Evolutionary conservation across 441 rosid genomes (phyloP), one percentile per base, ranked within the genome.

Genomic region (Pelargonium myrrhifolium): DNA sequence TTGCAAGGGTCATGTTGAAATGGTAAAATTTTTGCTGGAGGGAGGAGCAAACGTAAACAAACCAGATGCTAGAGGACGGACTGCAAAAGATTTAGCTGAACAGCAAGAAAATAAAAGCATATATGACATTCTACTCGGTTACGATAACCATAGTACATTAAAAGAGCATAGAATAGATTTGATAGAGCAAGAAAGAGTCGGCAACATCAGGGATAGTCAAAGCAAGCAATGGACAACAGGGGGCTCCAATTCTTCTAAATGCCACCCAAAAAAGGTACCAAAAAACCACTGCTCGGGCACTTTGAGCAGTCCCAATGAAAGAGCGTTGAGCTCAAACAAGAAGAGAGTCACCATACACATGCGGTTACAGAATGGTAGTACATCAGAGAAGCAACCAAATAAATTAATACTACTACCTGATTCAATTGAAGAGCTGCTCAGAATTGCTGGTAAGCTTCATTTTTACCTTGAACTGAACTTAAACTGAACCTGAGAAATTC

Each of bases 341-440:
- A 85, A 82, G 83, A 88, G 99, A 82, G 90, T 93, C 67, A 88
- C 95, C 4, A 88, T 93, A 71, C 89, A 89, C 81, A 80, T 83
- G 89, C 78, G 70, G 77, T 73, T 75, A 51, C 83, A 66, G 42
- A 74, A 9, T 43, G 75, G 76, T 68, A 74, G 75, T 64, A 73
- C 69, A 59, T 74, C 83, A 17, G 76, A 79, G 12, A 58, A 64
- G 66, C 80, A 60, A 55, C 75, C 26, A 0, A 82, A 82, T 61
- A 89, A 87, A 86, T 81, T 93, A 68, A 85, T 91, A 58, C 42
- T 89, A 68, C 86, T 93, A 73, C 99, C 99, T 55, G 76, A 81
- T 75, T 83, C 97, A 43, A 80, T 93, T 45, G 84, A 87, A 69
- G 96, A 86, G 77, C 84, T 93, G 74, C 88, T 93, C 82, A 77